A percentile compares a stretch with the other conserved stretches of the same genome.
These are phyloP conservation scores for Aspergillus sojae DNA, from an alignment of 2,329 filamentous ascomycete genomes.

Conservation along the genomic window DNA sequence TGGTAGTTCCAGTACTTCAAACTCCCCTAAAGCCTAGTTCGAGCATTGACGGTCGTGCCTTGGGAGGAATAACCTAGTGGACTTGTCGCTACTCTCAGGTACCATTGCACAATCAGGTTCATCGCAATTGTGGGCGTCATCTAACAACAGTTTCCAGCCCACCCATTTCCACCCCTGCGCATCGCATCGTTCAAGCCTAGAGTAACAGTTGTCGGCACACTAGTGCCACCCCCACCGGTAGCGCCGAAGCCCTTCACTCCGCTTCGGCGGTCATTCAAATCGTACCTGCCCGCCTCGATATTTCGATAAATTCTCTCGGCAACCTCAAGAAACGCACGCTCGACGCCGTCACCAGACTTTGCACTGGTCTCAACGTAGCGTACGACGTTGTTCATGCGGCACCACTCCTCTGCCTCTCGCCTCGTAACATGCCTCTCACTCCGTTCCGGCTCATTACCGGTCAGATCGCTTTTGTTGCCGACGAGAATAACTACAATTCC, in stretches of 20 bases:
- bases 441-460: conserved; percentile 48
- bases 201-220: conserved; percentile 45
- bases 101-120: background rate
- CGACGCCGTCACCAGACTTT: conserved; percentile 92
- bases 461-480: conserved; percentile 90
- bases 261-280: conserved; percentile 87
- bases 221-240: conserved; percentile 39
- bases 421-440: conserved; percentile 74
- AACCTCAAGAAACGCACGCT: conserved; percentile 88
- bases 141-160: conserved; percentile 42
- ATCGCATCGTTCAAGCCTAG: conserved; percentile 52
- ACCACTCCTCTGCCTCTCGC: conserved; percentile 89
- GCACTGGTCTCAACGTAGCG: conserved; percentile 96
- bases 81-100: background rate
- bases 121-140: background rate
- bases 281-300: conserved; percentile 92
- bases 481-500: conserved; percentile 94
- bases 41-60: background rate
- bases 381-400: conserved; percentile 78
- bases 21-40: background rate
- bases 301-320: conserved; percentile 96
- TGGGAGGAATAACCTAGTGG: background rate
- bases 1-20: background rate
- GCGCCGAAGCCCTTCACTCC: conserved; percentile 74
- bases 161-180: conserved; percentile 42